Evolutionary conservation across 164 flowering plant genomes (phyloP).

Genomic region (Umbilicus rupestris): DNA sequence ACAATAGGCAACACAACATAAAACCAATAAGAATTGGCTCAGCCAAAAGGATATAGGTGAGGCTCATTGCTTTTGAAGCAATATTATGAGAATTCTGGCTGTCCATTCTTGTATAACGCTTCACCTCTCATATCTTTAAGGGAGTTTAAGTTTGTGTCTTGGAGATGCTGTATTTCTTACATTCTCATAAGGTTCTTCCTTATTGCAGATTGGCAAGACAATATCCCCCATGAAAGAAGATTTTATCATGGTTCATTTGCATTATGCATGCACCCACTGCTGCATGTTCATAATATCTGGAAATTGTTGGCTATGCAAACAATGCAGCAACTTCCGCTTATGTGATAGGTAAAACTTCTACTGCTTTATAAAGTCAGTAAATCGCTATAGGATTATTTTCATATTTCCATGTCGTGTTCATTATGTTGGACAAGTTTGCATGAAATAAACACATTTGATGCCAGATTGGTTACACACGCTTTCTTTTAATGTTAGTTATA

Average conservation of each 20-base stretch:
- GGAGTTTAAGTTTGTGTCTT: background rate
- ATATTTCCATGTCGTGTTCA: background rate
- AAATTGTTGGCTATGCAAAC: constrained; percentile 75
- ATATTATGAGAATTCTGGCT: too few species aligned
- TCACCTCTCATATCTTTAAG: too few species aligned
- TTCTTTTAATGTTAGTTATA: background rate
- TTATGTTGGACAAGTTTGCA: background rate
- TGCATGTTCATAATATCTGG: constrained; percentile 78
- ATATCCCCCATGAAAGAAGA: constrained; percentile 93
- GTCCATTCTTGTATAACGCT: too few species aligned
- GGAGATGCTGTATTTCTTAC: background rate
- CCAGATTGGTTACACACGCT: background rate
- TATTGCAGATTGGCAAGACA: constrained; percentile 73
- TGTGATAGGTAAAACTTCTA: constrained; percentile 68
- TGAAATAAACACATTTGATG: background rate
- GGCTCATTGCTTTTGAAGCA: too few species aligned
- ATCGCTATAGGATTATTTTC: background rate
- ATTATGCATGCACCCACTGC: constrained; percentile 85
- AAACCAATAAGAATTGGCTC: too few species aligned
- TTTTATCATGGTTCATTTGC: constrained; percentile 97
- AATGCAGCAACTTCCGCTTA: constrained; percentile 79
- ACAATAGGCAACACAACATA: too few species aligned
- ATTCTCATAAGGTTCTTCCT: constrained; percentile 12
- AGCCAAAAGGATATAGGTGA: too few species aligned
- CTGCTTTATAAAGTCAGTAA: background rate